Percentiles rank a stretch among this genome's conserved stretches.
These are phyloP conservation scores for Leccinum fibrillosum DNA, from an alignment of 768 basidiomycete species.

Conservation along the genomic window DNA sequence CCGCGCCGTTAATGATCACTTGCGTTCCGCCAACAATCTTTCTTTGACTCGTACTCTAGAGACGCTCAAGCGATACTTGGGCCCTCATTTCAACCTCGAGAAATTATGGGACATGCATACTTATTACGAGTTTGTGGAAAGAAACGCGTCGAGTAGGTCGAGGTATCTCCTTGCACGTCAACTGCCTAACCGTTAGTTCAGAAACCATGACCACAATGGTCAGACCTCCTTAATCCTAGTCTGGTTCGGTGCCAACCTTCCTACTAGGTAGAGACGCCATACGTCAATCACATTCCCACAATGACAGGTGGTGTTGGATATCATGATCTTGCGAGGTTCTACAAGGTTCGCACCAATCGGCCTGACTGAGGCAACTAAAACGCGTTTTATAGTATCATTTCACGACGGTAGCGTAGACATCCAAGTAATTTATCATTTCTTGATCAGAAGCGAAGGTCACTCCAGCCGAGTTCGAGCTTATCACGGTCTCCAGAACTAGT, in stretches of 20 bases:
- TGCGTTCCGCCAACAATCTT: constrained; percentile 36
- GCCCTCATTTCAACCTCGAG: constrained; percentile 45
- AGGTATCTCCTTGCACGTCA: not conserved
- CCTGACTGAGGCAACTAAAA: not conserved
- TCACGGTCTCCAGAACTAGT: constrained; percentile 42
- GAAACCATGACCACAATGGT: constrained; percentile 46
- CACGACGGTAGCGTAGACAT: constrained; percentile 22
- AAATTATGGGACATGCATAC: constrained; percentile 46
- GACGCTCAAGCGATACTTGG: constrained; percentile 34
- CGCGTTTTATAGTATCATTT: constrained; percentile 36
- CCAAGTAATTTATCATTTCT: not conserved
- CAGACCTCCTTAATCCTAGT: not conserved
- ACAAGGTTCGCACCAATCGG: constrained; percentile 32
- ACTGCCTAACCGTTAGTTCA: constrained; percentile 10
- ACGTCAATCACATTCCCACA: constrained; percentile 42
- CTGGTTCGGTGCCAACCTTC: not conserved
- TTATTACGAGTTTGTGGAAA: constrained; percentile 41
- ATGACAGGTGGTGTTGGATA: constrained; percentile 46
- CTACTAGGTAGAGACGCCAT: constrained; percentile 39
- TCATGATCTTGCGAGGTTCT: constrained; percentile 43
- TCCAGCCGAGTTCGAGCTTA: constrained; percentile 38
- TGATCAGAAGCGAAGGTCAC: constrained; percentile 31
- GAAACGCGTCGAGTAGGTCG: constrained; percentile 37
- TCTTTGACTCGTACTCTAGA: constrained; percentile 39
- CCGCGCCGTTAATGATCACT: constrained; percentile 28